Evolutionary conservation across 2,329 filamentous ascomycete genomes (phyloP).

Genomic region (Fusarium chuoi): DNA sequence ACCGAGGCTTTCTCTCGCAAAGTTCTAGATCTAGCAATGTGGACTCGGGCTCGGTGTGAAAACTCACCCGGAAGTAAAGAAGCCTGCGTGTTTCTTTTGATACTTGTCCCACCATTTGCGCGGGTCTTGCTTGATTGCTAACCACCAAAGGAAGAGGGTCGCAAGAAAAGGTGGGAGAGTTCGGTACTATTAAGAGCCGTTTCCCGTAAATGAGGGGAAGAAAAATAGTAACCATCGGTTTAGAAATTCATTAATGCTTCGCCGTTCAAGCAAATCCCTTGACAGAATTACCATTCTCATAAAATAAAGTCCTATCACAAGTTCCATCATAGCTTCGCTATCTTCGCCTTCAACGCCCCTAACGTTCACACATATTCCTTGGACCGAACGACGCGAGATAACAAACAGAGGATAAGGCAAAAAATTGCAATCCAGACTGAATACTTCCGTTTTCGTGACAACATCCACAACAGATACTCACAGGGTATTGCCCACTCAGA

Average conservation of each 20-base stretch:
- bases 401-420: not conserved
- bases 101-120: conserved; percentile 30
- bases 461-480: not conserved
- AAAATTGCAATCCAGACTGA: not conserved
- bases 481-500: not conserved
- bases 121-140: conserved; percentile 33
- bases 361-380: not conserved
- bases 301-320: not conserved
- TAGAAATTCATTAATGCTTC: not conserved
- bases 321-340: not conserved
- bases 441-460: not conserved
- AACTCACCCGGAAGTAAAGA: not conserved
- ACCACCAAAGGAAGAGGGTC: conserved; percentile 17
- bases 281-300: not conserved
- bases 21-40: conserved; percentile 3
- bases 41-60: conserved; percentile 15
- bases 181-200: conserved; percentile 37
- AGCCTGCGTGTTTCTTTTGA: conserved; percentile 1
- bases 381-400: not conserved
- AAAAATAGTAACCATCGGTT: not conserved
- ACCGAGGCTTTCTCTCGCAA: conserved; percentile 1
- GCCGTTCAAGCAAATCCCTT: not conserved
- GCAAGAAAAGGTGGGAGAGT: conserved; percentile 4
- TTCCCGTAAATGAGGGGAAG: conserved; percentile 31
- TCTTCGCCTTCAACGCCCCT: not conserved